Conservation (phyloP, 208 protist species). For the Vickermania ingenoplastis region DNA sequence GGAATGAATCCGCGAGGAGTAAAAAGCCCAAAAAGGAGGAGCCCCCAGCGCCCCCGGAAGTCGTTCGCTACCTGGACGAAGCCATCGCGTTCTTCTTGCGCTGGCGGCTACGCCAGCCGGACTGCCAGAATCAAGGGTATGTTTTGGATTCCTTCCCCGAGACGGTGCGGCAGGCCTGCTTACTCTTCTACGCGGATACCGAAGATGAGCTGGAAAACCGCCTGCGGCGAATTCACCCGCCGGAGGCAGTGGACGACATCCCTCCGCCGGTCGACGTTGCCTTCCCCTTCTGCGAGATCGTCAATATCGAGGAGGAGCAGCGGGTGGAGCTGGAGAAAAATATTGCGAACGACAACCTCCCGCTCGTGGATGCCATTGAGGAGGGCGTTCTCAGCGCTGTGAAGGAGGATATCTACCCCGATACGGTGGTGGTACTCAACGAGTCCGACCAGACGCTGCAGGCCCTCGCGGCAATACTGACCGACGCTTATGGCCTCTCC, state of each 20-base stretch:
- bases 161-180: conserved; percentile 69
- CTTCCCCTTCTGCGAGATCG: conserved; percentile 44
- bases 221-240: conserved; percentile 11
- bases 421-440: conserved; percentile 46
- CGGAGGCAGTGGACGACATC: conserved; percentile 14
- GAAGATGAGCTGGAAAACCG: conserved; percentile 17
- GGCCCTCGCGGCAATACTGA: conserved; percentile 20
- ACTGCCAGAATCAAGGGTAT: conserved; percentile 87
- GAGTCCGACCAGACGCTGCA: conserved; percentile 24
- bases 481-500: background rate
- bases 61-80: conserved; percentile 51
- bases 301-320: conserved; percentile 35
- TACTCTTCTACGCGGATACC: conserved; percentile 58
- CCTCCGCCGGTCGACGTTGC: conserved; percentile 36
- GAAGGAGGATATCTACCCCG: conserved; percentile 50
- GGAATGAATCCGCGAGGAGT: conserved; percentile 9
- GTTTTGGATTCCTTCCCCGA: conserved; percentile 81
- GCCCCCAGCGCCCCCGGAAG: conserved; percentile 5
- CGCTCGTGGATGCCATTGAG: conserved; percentile 7
- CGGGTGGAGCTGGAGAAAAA: conserved; percentile 5
- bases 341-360: background rate
- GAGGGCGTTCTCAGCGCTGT: conserved; percentile 47
- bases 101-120: conserved; percentile 71
- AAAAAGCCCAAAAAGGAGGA: background rate
- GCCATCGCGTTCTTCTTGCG: conserved; percentile 72